Conservation (phyloP, 1,284 basidiomycete genomes). For the Athelia psychrophila region DNA sequence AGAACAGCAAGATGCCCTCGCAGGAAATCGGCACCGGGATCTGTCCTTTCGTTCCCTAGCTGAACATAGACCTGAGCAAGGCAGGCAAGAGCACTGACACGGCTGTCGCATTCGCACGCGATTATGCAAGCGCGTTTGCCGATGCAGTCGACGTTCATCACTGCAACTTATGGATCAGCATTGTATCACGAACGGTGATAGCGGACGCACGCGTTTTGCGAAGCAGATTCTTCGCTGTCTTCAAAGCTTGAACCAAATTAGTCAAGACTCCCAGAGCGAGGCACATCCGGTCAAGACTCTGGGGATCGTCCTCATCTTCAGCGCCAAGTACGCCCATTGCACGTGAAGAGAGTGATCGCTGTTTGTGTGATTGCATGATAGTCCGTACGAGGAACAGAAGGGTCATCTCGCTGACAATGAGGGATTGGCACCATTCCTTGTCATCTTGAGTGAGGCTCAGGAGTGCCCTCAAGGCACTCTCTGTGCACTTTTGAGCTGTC, state of each 20-base stretch:
- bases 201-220: slow-evolving; percentile 43
- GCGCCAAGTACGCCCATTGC: slow-evolving; percentile 4
- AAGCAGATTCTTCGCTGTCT: slow-evolving; percentile 40
- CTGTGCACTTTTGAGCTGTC: slow-evolving; percentile 46
- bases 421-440: slow-evolving; percentile 46
- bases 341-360: slow-evolving; percentile 10
- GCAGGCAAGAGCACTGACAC: slow-evolving; percentile 41
- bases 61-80: slow-evolving; percentile 41
- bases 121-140: slow-evolving; percentile 42
- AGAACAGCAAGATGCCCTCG: slow-evolving; percentile 70
- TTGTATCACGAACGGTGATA: slow-evolving; percentile 1
- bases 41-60: slow-evolving; percentile 15
- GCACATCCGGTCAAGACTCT: slow-evolving; percentile 62
- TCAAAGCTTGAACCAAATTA: slow-evolving; percentile 63
- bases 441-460: slow-evolving; percentile 67
- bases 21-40: slow-evolving; percentile 41
- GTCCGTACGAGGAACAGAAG: slow-evolving; percentile 46
- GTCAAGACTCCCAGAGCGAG: slow-evolving; percentile 69
- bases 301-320: slow-evolving; percentile 24
- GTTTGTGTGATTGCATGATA: slow-evolving; percentile 34
- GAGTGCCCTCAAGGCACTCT: slow-evolving; percentile 58
- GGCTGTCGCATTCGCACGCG: slow-evolving; percentile 45
- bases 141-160: slow-evolving; percentile 45
- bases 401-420: slow-evolving; percentile 40
- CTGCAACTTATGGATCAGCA: slow-evolving; percentile 24